These are phyloP conservation scores for Scytalidium sp. DNA, from an alignment of 2,329 filamentous ascomycete species.

Conservation along the genomic window DNA sequence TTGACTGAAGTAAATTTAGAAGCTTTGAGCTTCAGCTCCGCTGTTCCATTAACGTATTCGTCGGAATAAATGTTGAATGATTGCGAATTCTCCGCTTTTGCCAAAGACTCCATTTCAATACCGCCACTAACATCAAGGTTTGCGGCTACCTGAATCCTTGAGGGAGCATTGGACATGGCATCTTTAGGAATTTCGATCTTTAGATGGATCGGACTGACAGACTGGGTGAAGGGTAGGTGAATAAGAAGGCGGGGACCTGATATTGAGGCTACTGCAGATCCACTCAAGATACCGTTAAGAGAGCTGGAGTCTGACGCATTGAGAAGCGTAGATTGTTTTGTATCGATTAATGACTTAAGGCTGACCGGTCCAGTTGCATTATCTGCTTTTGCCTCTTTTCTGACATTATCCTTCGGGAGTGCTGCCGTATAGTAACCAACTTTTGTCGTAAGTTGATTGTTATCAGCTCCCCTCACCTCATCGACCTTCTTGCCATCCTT, in stretches of 20 bases:
- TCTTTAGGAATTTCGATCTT: conserved; percentile 18
- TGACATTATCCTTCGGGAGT: conserved; percentile 9
- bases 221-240: conserved; percentile 20
- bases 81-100: conserved; percentile 24
- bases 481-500: conserved; percentile 69
- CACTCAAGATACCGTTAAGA: conserved; percentile 20
- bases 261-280: conserved; percentile 20
- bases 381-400: conserved; percentile 4
- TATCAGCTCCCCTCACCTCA: conserved; percentile 79
- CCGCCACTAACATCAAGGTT: conserved; percentile 22
- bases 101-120: conserved; percentile 21
- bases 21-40: conserved; percentile 24
- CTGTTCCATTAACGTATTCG: conserved; percentile 22
- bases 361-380: conserved; percentile 11
- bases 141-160: conserved; percentile 20
- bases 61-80: conserved; percentile 24
- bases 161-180: conserved; percentile 18
- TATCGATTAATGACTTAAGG: conserved; percentile 22
- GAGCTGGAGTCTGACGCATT: conserved; percentile 20
- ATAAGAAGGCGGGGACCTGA: conserved; percentile 16
- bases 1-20: conserved; percentile 24
- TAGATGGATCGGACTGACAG: conserved; percentile 17
- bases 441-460: conserved; percentile 60
- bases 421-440: conserved; percentile 23
- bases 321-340: conserved; percentile 13